These are phyloP conservation scores for Dimocarpus longan DNA, from an alignment of 345 rosid species.

Conservation along the genomic window DNA sequence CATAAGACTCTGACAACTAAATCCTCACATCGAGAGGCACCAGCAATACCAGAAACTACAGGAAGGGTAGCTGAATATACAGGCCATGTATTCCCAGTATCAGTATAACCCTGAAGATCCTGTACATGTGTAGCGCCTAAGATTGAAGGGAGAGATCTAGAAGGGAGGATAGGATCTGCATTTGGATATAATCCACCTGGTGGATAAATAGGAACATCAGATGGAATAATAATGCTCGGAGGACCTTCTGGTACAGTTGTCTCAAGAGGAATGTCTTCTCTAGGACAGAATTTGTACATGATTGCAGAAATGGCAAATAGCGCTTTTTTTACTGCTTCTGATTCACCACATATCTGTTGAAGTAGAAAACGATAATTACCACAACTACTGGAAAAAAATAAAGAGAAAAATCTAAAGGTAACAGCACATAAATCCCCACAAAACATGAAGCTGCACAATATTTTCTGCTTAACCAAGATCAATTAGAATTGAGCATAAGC, in stretches of 20 bases:
- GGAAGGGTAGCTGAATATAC: conserved; percentile 75
- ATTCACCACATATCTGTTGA: conserved; percentile 75
- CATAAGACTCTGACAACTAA: conserved; percentile 69
- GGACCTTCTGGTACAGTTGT: conserved; percentile 66
- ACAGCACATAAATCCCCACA: not conserved
- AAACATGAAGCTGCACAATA: not conserved
- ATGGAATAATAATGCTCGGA: conserved; percentile 79
- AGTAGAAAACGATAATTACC: not conserved
- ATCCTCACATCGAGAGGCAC: conserved; percentile 63
- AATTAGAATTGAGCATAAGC: not conserved
- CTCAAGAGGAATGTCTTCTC: conserved; percentile 87
- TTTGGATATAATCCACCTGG: conserved; percentile 69
- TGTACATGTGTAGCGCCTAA: conserved; percentile 61
- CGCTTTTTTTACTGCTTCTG: conserved; percentile 82
- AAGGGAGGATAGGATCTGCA: conserved; percentile 57
- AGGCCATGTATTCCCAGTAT: conserved; percentile 68
- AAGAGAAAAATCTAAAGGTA: not conserved
- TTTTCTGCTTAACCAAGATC: not conserved
- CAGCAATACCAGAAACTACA: conserved; percentile 56
- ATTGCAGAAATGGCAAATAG: conserved; percentile 83
- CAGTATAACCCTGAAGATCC: conserved; percentile 72
- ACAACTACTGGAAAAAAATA: not conserved
- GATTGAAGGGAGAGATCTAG: conserved; percentile 65
- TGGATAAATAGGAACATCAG: conserved; percentile 82
- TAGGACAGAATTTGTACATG: conserved; percentile 81